Percentiles rank a stretch among this genome's conserved stretches.
These are phyloP conservation scores for Cladobotryum mycophilum DNA, from an alignment of 2,329 filamentous ascomycete species.

Conservation along the genomic window DNA sequence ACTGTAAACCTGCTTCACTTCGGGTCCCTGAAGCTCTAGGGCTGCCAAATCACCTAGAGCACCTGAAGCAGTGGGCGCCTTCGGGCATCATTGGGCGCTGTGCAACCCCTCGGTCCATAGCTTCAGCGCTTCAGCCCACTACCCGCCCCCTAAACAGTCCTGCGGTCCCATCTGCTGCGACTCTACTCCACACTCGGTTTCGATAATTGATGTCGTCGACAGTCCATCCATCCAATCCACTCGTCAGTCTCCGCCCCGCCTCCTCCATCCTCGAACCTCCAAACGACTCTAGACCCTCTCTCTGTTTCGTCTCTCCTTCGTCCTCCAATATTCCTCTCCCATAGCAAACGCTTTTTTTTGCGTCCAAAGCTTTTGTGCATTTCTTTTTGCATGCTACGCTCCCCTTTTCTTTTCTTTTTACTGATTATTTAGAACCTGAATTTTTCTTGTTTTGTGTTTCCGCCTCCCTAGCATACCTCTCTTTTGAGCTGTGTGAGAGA, in stretches of 20 bases:
- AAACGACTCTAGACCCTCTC: neutral
- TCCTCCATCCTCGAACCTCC: neutral
- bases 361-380: neutral
- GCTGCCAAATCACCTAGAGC: no score
- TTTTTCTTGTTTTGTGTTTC: neutral
- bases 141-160: no score
- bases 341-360: no score
- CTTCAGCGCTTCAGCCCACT: no score
- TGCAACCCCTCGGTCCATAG: no score
- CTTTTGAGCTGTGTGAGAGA: neutral
- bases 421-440: conserved; percentile 1
- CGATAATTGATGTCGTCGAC: no score
- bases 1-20: no score
- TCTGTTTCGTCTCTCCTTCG: neutral
- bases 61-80: no score
- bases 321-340: neutral
- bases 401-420: neutral
- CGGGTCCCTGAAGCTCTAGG: no score
- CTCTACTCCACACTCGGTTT: no score
- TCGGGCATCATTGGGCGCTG: no score
- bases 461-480: neutral
- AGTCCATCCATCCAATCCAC: neutral
- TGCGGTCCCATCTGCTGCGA: no score
- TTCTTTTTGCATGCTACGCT: conserved; percentile 3
- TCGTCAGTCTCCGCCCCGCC: neutral